These are phyloP conservation scores for Euphorbia pulcherrima DNA, from an alignment of 345 rosid genomes.

Conservation along the genomic window DNA sequence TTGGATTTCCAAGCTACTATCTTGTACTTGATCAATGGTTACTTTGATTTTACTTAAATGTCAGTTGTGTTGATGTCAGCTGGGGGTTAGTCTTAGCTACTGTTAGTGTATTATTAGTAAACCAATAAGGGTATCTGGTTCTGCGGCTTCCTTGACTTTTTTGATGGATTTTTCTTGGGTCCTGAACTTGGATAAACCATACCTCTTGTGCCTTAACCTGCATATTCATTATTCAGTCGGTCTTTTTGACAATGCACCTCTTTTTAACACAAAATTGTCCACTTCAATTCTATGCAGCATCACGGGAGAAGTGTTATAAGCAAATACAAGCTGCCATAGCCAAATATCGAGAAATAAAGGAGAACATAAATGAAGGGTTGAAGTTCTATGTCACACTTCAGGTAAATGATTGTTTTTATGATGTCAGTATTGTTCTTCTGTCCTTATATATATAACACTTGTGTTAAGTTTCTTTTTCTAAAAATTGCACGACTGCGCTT, in stretches of 20 bases:
- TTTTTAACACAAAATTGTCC: slow-evolving; percentile 4
- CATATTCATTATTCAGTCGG: no score
- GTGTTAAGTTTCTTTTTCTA: no score
- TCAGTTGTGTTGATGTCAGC: background rate
- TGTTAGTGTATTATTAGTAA: background rate
- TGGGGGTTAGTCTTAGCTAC: background rate
- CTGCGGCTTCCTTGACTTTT: background rate
- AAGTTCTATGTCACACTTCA: slow-evolving; percentile 97
- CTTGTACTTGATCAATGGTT: background rate
- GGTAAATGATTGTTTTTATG: slow-evolving; percentile 34
- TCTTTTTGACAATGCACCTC: background rate
- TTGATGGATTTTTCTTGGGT: background rate
- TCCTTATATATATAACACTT: background rate
- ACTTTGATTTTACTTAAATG: background rate
- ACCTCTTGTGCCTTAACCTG: background rate
- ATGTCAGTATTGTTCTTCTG: background rate
- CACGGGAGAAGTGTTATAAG: slow-evolving; percentile 85
- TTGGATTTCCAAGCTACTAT: background rate
- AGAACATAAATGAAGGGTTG: slow-evolving; percentile 89
- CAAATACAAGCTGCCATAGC: slow-evolving; percentile 89
- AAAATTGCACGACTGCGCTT: no score
- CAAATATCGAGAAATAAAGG: slow-evolving; percentile 90
- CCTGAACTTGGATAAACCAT: background rate
- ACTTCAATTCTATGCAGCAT: slow-evolving; percentile 43
- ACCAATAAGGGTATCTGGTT: background rate